These are phyloP conservation scores for Aureobasidium musti DNA, from an alignment of 2,329 filamentous ascomycete species.

Conservation along the genomic window DNA sequence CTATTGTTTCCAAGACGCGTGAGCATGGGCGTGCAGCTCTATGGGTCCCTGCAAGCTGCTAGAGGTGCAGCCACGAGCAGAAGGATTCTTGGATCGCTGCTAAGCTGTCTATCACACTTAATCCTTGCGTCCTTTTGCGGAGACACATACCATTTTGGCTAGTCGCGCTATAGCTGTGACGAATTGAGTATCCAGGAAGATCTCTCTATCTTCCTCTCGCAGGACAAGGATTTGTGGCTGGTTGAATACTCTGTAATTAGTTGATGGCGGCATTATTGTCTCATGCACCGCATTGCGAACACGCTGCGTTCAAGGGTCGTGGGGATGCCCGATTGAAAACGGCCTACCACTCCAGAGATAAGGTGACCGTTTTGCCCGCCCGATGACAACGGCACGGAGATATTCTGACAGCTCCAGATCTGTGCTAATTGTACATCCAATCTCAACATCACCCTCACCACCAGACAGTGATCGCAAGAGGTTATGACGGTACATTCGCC, in stretches of 20 bases:
- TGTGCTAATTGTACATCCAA: neutral
- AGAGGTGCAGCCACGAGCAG: slow-evolving; percentile 10
- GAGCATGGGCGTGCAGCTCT: slow-evolving; percentile 7
- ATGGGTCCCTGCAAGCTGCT: neutral
- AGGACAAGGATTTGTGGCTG: neutral
- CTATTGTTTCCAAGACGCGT: slow-evolving; percentile 8
- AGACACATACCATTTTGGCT: neutral
- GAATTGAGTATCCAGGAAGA: neutral
- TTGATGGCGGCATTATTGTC: slow-evolving; percentile 1
- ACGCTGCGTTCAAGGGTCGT: slow-evolving; percentile 14
- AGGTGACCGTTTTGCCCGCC: slow-evolving; percentile 26
- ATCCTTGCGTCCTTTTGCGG: neutral
- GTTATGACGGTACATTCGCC: neutral
- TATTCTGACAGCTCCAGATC: slow-evolving; percentile 3
- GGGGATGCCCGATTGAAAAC: slow-evolving; percentile 20
- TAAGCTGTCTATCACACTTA: neutral
- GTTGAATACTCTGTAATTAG: neutral
- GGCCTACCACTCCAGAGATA: slow-evolving; percentile 16
- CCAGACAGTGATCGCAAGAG: neutral
- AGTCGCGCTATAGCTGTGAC: slow-evolving; percentile 8
- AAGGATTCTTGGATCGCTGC: slow-evolving; percentile 4
- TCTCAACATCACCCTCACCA: neutral
- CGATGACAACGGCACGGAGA: slow-evolving; percentile 18
- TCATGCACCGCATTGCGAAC: slow-evolving; percentile 2
- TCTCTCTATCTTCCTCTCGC: neutral